phyloP scores from a whole-genome alignment of 2,329 filamentous ascomycete genomes.

The Biscogniauxia mediterranea region DNA sequence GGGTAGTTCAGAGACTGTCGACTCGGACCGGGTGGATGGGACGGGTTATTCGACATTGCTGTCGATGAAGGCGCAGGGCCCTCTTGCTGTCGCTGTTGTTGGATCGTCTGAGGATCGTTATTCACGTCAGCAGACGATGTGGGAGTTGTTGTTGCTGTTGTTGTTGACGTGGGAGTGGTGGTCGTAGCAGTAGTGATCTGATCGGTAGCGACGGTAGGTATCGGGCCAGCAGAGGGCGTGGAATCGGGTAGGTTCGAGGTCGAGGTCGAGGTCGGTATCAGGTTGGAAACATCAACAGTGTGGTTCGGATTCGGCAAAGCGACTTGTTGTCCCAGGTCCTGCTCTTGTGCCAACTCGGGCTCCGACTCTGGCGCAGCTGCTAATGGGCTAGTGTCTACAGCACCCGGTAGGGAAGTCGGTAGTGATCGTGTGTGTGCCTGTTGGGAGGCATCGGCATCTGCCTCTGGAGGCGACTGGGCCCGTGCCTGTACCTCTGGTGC shows the following conservation, averaged over 20 bases:
- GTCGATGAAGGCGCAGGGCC: conserved; percentile 21
- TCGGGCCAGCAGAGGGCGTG: conserved; percentile 12
- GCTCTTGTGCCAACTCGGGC: conserved; percentile 27
- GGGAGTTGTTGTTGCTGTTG: conserved; percentile 8
- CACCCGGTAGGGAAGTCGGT: conserved; percentile 24
- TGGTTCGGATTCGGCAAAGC: conserved; percentile 16
- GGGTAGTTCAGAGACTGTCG: conserved; percentile 30
- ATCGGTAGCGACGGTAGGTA: conserved; percentile 14
- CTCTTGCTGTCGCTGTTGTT: conserved; percentile 13
- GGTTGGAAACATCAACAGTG: conserved; percentile 15
- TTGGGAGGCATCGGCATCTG: conserved; percentile 26
- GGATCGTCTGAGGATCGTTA: conserved; percentile 11
- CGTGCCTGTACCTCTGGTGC: conserved; percentile 24
- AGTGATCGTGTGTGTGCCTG: conserved; percentile 24
- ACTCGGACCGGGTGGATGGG: conserved; percentile 27
- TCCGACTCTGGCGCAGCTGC: conserved; percentile 24
- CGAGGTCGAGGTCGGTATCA: conserved; percentile 16
- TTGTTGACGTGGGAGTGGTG: conserved; percentile 5
- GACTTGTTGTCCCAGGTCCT: conserved; percentile 16
- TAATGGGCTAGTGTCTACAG: conserved; percentile 25
- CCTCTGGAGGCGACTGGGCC: conserved; percentile 24
- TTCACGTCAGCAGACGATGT: conserved; percentile 16
- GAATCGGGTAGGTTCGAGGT: conserved; percentile 9
- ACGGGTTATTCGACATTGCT: conserved; percentile 33
- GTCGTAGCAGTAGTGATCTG: conserved; percentile 13